These are phyloP conservation scores for Globisporangium cylindrosporum DNA, from an alignment of 352 stramenopile species.

Conservation along the genomic window DNA sequence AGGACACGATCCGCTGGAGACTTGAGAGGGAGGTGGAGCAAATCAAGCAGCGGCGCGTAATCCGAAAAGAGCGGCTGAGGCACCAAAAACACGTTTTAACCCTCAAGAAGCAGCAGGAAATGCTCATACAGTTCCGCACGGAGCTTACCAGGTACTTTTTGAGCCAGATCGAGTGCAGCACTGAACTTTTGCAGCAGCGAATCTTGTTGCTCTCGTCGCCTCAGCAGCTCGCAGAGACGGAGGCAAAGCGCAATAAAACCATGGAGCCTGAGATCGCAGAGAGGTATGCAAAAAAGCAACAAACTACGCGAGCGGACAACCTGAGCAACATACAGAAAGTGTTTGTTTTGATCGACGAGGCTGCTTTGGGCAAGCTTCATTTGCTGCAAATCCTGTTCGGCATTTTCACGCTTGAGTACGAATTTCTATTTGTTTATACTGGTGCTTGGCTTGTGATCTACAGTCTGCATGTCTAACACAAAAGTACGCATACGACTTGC, in stretches of 20 bases:
- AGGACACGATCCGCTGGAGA: slow-evolving; percentile 48
- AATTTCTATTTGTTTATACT: not conserved
- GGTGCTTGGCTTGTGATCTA: not conserved
- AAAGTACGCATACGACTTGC: not conserved
- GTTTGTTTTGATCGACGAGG: slow-evolving; percentile 44
- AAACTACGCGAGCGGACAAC: slow-evolving; percentile 13
- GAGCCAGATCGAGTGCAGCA: slow-evolving; percentile 44
- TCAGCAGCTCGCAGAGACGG: slow-evolving; percentile 42
- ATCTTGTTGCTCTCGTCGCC: slow-evolving; percentile 57
- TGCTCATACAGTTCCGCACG: slow-evolving; percentile 44
- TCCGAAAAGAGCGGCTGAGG: slow-evolving; percentile 29
- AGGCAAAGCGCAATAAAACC: slow-evolving; percentile 25
- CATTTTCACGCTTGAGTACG: slow-evolving; percentile 58
- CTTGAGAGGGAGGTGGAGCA: slow-evolving; percentile 42
- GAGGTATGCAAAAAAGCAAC: slow-evolving; percentile 33
- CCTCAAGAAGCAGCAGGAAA: slow-evolving; percentile 37
- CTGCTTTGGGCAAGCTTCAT: slow-evolving; percentile 36
- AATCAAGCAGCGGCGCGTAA: slow-evolving; percentile 34
- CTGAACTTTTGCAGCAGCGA: slow-evolving; percentile 48
- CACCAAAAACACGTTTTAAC: slow-evolving; percentile 44
- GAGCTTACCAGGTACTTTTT: slow-evolving; percentile 49
- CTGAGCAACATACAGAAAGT: slow-evolving; percentile 47
- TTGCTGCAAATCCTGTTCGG: slow-evolving; percentile 57
- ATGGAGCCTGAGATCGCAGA: slow-evolving; percentile 59
- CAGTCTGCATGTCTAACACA: not conserved